Percentiles rank a stretch among this genome's conserved stretches.
These are phyloP conservation scores for Lyophyllum decastes DNA, from an alignment of 768 basidiomycete genomes.

Conservation along the genomic window DNA sequence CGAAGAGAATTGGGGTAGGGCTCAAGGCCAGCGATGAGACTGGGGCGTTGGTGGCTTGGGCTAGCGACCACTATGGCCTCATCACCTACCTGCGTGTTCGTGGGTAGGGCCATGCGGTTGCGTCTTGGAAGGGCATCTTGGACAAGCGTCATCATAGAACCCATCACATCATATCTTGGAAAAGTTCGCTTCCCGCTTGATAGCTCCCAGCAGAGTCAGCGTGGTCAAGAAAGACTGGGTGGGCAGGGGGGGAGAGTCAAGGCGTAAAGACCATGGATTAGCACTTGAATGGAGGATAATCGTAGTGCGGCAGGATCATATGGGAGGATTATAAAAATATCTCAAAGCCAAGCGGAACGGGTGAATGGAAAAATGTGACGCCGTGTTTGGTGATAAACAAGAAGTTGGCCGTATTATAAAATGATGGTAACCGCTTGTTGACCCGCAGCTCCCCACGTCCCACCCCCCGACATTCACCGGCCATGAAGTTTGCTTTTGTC, in stretches of 20 bases:
- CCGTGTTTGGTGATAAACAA: constrained; percentile 25
- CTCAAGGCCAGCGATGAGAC: constrained; percentile 41
- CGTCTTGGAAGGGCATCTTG: background rate
- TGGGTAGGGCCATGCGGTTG: constrained; percentile 15
- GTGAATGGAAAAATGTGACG: constrained; percentile 14
- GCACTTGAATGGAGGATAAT: background rate
- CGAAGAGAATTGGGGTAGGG: constrained; percentile 57
- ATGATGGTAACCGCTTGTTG: constrained; percentile 18
- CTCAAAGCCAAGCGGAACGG: background rate
- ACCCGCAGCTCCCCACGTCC: constrained; percentile 28
- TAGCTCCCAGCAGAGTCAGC: background rate
- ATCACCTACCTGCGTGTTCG: constrained; percentile 36
- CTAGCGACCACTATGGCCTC: constrained; percentile 73
- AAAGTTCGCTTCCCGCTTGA: background rate
- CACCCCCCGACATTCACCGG: constrained; percentile 24
- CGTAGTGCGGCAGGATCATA: background rate
- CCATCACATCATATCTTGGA: constrained; percentile 7
- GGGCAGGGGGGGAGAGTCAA: background rate
- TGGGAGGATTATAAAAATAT: background rate
- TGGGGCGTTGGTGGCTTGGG: constrained; percentile 38
- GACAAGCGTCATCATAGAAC: constrained; percentile 2
- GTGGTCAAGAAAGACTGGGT: background rate
- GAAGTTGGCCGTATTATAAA: constrained; percentile 16
- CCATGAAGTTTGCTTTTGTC: constrained; percentile 51
- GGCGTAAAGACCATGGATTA: background rate